Conservation (phyloP, 2,329 filamentous ascomycete species). For the Ophiostoma ulmi region DNA sequence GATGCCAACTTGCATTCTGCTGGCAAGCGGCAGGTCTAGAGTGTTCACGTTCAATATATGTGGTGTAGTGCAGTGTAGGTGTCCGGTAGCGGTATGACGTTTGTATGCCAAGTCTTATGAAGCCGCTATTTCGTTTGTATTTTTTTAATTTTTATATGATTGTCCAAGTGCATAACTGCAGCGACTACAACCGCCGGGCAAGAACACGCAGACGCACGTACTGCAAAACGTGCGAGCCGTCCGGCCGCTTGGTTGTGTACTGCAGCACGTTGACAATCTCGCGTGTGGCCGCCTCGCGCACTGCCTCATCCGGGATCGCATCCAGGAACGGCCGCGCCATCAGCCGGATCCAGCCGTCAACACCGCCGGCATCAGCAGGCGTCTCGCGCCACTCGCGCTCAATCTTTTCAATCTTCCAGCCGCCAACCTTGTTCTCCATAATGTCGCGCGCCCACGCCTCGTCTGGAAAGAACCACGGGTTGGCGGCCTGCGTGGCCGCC, state of each 20-base stretch:
- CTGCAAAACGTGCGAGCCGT: slow-evolving; percentile 51
- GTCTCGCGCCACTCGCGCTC: slow-evolving; percentile 65
- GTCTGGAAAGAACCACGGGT: slow-evolving; percentile 70
- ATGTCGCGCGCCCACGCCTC: slow-evolving; percentile 50
- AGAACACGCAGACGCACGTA: slow-evolving; percentile 44
- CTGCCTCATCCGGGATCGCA: slow-evolving; percentile 39
- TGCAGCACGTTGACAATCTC: slow-evolving; percentile 53
- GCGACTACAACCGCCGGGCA: slow-evolving; percentile 26
- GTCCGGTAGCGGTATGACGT: not conserved
- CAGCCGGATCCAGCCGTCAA: slow-evolving; percentile 61
- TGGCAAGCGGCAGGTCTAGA: no score
- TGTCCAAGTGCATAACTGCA: not conserved
- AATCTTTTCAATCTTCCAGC: slow-evolving; percentile 46
- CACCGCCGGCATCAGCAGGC: slow-evolving; percentile 50
- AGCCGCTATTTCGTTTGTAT: not conserved
- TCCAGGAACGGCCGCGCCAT: slow-evolving; percentile 59
- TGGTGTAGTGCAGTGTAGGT: not conserved
- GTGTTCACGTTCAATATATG: not conserved
- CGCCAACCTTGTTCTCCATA: slow-evolving; percentile 42
- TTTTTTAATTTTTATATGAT: not conserved
- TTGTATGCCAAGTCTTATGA: not conserved
- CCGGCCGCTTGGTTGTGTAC: slow-evolving; percentile 49
- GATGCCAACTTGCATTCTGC: no score
- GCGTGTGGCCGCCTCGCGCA: slow-evolving; percentile 49
- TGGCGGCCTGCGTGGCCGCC: slow-evolving; percentile 43